Percentiles rank a stretch among this genome's conserved stretches.
Evolutionary conservation across 139 green algal genomes (phyloP).

Genomic region (Desmodesmus armatus): DNA sequence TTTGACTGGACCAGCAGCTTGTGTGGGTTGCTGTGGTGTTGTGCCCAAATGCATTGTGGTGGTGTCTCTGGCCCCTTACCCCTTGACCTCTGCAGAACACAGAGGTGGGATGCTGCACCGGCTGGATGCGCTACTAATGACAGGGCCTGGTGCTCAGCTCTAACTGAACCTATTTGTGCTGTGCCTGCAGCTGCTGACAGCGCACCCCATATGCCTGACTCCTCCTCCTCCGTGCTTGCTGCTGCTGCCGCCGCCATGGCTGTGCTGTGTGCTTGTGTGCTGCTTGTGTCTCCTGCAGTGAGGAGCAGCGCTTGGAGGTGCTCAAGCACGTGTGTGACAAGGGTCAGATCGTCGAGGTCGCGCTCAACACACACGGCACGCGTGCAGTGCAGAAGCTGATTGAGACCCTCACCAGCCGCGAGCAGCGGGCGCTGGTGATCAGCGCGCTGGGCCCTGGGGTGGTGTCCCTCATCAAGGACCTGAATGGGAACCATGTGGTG

Average conservation of each 20-base stretch:
- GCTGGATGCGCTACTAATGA: too few species aligned
- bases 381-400: constrained; percentile 98
- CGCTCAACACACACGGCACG: constrained; percentile 97
- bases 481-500: constrained; percentile 99
- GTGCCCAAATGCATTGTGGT: too few species aligned
- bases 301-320: constrained; percentile 88
- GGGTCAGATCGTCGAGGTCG: constrained; percentile 87
- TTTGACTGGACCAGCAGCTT: too few species aligned
- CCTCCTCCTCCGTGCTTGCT: neutral
- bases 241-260: neutral
- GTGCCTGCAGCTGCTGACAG: neutral
- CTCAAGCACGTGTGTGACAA: constrained; percentile 80
- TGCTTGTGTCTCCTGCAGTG: constrained; percentile 52
- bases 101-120: too few species aligned
- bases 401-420: constrained; percentile 82
- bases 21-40: neutral
- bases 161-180: too few species aligned
- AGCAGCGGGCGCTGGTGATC: constrained; percentile 87
- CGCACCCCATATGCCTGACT: neutral
- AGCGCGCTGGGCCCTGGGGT: constrained; percentile 86
- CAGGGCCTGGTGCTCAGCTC: too few species aligned
- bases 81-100: too few species aligned
- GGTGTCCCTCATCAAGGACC: constrained; percentile 96
- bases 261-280: neutral
- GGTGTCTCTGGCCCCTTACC: too few species aligned